These are phyloP conservation scores for Gnomoniopsis sp. DNA, from an alignment of 2,329 filamentous ascomycete species.

Conservation along the genomic window DNA sequence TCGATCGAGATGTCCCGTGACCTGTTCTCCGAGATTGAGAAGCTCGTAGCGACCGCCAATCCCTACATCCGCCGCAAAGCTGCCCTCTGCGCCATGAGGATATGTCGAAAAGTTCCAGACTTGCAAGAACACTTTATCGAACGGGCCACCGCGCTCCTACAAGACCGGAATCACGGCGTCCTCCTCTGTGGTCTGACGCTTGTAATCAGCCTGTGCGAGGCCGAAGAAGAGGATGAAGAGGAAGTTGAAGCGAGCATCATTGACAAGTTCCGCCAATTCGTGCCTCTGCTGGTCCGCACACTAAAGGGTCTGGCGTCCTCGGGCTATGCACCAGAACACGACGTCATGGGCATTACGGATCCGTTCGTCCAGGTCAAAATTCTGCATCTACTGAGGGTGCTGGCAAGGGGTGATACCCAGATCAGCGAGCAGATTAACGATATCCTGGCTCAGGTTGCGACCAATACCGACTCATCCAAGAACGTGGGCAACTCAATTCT, in stretches of 20 bases:
- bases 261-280: slow-evolving; percentile 84
- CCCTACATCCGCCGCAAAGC: slow-evolving; percentile 98
- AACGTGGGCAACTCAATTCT: slow-evolving; percentile 98
- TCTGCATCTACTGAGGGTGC: slow-evolving; percentile 76
- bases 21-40: slow-evolving; percentile 93
- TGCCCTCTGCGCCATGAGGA: slow-evolving; percentile 97
- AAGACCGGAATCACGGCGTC: slow-evolving; percentile 94
- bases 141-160: slow-evolving; percentile 82
- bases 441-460: slow-evolving; percentile 94
- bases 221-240: slow-evolving; percentile 68
- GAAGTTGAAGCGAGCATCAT: slow-evolving; percentile 86
- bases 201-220: slow-evolving; percentile 88
- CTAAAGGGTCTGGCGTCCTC: slow-evolving; percentile 91
- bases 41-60: slow-evolving; percentile 85
- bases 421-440: slow-evolving; percentile 98
- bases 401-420: slow-evolving; percentile 80
- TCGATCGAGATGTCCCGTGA: slow-evolving; percentile 98
- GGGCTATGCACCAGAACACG: slow-evolving; percentile 95
- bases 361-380: slow-evolving; percentile 98
- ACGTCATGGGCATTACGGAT: slow-evolving; percentile 96
- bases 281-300: slow-evolving; percentile 82
- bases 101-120: slow-evolving; percentile 96
- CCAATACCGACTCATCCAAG: slow-evolving; percentile 96
- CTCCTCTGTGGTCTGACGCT: slow-evolving; percentile 88
- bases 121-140: slow-evolving; percentile 96